Conservation (phyloP, 306 rosid genomes). For the Pyrus pyrifolia region DNA sequence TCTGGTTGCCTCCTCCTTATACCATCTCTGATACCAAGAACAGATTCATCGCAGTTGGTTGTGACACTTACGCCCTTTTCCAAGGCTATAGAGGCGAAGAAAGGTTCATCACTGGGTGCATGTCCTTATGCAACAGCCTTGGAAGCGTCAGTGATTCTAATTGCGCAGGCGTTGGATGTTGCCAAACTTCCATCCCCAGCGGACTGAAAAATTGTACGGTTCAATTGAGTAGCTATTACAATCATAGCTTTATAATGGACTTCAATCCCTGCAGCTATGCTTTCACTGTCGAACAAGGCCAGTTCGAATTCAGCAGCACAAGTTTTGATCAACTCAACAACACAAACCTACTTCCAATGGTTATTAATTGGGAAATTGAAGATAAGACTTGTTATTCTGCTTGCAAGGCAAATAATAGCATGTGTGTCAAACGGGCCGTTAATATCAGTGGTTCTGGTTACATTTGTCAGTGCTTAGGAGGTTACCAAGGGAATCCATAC, state of each 20-base stretch:
- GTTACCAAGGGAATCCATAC: conserved; percentile 6
- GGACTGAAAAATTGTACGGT: background rate
- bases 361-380: conserved; percentile 9
- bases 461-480: background rate
- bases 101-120: background rate
- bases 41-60: conserved; percentile 5
- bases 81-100: background rate
- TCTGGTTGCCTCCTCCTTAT: background rate
- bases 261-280: conserved; percentile 20
- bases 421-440: background rate
- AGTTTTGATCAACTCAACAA: background rate
- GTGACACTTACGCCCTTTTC: background rate
- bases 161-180: conserved; percentile 4
- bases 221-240: background rate
- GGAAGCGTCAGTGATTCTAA: background rate
- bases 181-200: background rate
- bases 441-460: background rate
- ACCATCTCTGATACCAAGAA: background rate
- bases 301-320: background rate
- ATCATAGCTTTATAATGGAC: background rate
- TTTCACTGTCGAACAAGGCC: background rate
- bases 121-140: background rate
- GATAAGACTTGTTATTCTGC: background rate
- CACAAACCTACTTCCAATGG: background rate
- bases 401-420: background rate